Evolutionary conservation across 208 protist species (phyloP), one percentile per base, ranked within the genome.

Genomic region (Tritrichomonas musculus): DNA sequence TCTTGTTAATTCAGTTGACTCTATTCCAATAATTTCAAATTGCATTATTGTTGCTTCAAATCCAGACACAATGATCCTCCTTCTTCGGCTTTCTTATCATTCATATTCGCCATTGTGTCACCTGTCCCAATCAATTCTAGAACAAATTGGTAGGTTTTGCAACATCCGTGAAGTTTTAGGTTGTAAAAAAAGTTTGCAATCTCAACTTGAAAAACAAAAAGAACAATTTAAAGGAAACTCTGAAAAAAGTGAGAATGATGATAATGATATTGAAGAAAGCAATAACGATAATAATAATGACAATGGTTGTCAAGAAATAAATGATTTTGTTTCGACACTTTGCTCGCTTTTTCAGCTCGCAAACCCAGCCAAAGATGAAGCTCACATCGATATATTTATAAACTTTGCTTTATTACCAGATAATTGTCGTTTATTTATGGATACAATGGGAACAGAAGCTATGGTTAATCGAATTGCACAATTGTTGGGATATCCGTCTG

Each of bases 391-490:
- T 39, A 88, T 88, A 2, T 20, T 47, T 33, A 13, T 88, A 4
- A 88, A 88, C 39, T 88, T 88, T 20, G 30, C 47, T 39, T 30
- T 88, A 39, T 27, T 88, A 20, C 77, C 77, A 27, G 47, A 88
- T 57, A 88, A 88, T 88, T 88, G 77, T 30, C 44, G 41, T 20
- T 39, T 88, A 39, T 47, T 88, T 88, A 88, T 88, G 9, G 77
- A 88, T 11, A 17, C 53, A 57, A 27, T 88, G 3, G 77, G 77
- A 5, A 47, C 47, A 9, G 77, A 88, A 4, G 1, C 39, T 33
- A n/a, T 88, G 25, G 47, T 88, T 17, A 49, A 53, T 20, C 41
- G 77, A 44, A 53, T 88, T 57, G 41, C 77, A 5, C 41, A 53
- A 47, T 33, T 88, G 20, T 30, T 88, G 4, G 20, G 47, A 53